Conservation (phyloP, 2,329 filamentous ascomycete species). For the Ascochyta clinopodiicola region DNA sequence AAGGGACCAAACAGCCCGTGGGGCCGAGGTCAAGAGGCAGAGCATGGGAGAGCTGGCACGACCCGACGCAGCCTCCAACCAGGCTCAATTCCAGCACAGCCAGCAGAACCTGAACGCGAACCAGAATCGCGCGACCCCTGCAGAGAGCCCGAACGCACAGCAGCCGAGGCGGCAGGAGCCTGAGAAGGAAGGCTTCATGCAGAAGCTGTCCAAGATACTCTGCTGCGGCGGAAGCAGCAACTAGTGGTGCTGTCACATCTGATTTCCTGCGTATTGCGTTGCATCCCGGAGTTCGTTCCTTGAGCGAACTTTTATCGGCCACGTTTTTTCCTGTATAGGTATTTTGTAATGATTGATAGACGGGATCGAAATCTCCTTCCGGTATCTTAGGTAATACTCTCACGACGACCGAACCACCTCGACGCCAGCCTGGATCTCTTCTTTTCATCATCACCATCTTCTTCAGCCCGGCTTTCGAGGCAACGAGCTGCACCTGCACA, state of each 20-base stretch:
- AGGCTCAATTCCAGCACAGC: conserved; percentile 96
- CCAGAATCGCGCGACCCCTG: conserved; percentile 62
- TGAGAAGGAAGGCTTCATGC: conserved; percentile 74
- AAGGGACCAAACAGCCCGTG: conserved; percentile 37
- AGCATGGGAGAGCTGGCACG: conserved; percentile 81
- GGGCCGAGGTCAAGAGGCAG: conserved; percentile 64
- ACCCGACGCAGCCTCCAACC: conserved; percentile 81
- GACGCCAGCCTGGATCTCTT: conserved; percentile 36
- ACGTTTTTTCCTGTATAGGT: conserved; percentile 49
- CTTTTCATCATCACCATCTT: conserved; percentile 34
- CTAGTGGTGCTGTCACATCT: conserved; percentile 25
- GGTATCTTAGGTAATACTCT: conserved; percentile 44
- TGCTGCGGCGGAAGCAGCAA: conserved; percentile 70
- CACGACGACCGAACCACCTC: conserved; percentile 39
- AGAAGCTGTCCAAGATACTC: conserved; percentile 90
- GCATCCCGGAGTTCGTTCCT: conserved; percentile 46
- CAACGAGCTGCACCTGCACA: conserved; percentile 26
- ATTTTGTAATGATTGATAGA: conserved; percentile 52
- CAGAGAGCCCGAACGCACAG: conserved; percentile 52
- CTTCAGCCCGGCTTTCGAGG: conserved; percentile 31
- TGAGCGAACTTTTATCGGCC: conserved; percentile 40
- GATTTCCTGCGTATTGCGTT: conserved; percentile 34
- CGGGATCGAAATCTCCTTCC: conserved; percentile 46
- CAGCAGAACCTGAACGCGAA: conserved; percentile 76
- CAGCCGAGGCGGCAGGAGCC: conserved; percentile 67